These are phyloP conservation scores for Sanghuangporus baumii DNA, from an alignment of 1,284 basidiomycete genomes.

Conservation along the genomic window DNA sequence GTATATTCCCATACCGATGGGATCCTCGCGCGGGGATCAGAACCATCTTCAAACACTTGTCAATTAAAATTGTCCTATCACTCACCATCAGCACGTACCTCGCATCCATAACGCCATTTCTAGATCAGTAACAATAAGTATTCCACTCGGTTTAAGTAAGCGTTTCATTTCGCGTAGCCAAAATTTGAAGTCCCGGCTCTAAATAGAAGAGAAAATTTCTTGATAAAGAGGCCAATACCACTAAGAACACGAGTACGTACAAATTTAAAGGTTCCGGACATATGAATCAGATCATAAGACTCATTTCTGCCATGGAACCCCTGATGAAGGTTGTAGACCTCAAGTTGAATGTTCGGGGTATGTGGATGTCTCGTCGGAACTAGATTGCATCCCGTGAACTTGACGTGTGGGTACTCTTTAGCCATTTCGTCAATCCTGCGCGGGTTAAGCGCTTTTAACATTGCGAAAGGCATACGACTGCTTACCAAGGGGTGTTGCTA, in stretches of 20 bases:
- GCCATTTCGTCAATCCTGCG: constrained; percentile 19
- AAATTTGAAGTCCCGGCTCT: constrained; percentile 15
- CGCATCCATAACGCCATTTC: constrained; percentile 14
- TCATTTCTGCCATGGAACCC: constrained; percentile 14
- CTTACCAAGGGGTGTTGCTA: constrained; percentile 17
- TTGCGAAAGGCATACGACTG: neutral
- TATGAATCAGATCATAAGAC: constrained; percentile 15
- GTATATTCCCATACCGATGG: constrained; percentile 5
- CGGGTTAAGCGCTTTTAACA: neutral
- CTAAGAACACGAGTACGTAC: neutral
- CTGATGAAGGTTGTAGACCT: constrained; percentile 15
- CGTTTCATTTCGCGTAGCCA: constrained; percentile 13
- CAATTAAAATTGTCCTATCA: neutral
- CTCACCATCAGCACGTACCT: neutral
- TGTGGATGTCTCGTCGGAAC: constrained; percentile 16
- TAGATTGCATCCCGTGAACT: constrained; percentile 16
- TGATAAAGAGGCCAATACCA: too few relatives aligned
- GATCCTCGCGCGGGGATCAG: neutral
- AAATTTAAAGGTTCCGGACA: constrained; percentile 13
- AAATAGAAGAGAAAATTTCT: neutral
- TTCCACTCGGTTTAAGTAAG: constrained; percentile 10
- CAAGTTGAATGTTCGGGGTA: constrained; percentile 12
- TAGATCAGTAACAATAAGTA: constrained; percentile 11
- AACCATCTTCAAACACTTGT: constrained; percentile 4
- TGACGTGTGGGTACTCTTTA: constrained; percentile 16